Base-by-base conservation (phyloP, 2,329 filamentous ascomycete species). In the Xylaria sp. region DNA sequence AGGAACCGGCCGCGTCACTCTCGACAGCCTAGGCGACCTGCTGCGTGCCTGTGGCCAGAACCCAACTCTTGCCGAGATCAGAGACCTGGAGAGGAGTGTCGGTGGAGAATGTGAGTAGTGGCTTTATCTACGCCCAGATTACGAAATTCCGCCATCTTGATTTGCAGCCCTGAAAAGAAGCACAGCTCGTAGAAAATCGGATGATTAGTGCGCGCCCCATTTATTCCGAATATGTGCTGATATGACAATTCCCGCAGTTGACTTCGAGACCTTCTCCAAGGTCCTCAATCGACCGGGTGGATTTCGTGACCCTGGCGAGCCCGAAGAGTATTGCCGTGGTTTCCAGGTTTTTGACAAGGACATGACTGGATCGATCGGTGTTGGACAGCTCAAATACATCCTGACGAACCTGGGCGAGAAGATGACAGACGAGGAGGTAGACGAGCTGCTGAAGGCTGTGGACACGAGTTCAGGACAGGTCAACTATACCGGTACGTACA, bases 321-420 rank as follows among this genome's bases (percentile, higher is more conserved):
- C 96, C 46, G 95, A 98, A 79, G 95, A 98, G 81, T 99, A 99
- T 84, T 97, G 95, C 83, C 93, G 95, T 70, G 96, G 96, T 64
- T 99, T 99, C 86, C 96, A 99, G 82, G 96, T 99, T 62, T 99
- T 99, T 77, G 96, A 99, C 84, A 99, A 99, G 84, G 96, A 99
- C 81, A 92, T 97, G 89, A 97, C 94, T 68, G 96, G 96, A 60
- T 97, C 94, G 82, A 98, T 99, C 80, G 96, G 95, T 65, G 95
- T 98, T 72, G 96, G 96, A 66, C 96, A 99, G 84, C 88, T 99
- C 81, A 93, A 97, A 83, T 99, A 99, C 84, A 95, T 99, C 80
- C 84, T 99, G 78, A 99, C 96, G 65, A 98, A 98, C 80, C 84
- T 99, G 76, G 96, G 96, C 77, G 96, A 99, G 90, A 98, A 98